Percentiles rank a stretch among this genome's conserved stretches.
These are phyloP conservation scores for Noccaea bulbosa DNA, from an alignment of 345 rosid species.

Conservation along the genomic window DNA sequence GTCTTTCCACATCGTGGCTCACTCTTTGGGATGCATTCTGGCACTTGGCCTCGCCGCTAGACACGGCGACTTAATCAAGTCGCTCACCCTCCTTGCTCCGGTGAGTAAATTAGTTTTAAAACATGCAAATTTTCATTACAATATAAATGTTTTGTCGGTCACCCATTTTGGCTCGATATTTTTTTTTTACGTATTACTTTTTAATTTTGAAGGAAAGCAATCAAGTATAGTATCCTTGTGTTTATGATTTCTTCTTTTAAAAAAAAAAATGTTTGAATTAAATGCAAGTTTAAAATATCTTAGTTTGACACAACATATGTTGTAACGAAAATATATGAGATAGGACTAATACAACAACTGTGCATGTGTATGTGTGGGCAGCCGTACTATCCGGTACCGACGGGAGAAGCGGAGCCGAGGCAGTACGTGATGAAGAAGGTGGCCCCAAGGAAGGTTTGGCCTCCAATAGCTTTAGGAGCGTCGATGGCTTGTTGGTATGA, in stretches of 20 bases:
- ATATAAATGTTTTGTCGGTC: too few relatives aligned
- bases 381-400: slow-evolving; percentile 86
- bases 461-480: slow-evolving; percentile 78
- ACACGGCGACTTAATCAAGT: slow-evolving; percentile 69
- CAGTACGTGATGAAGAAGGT: slow-evolving; percentile 82
- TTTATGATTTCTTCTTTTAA: too few relatives aligned
- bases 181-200: too few relatives aligned
- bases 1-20: slow-evolving; percentile 95
- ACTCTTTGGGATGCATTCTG: slow-evolving; percentile 95
- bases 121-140: too few relatives aligned
- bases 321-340: neutral
- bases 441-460: slow-evolving; percentile 92
- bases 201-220: too few relatives aligned
- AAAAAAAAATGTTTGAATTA: too few relatives aligned
- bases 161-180: too few relatives aligned
- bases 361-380: slow-evolving; percentile 39
- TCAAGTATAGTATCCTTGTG: too few relatives aligned
- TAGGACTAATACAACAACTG: slow-evolving; percentile 24
- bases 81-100: slow-evolving; percentile 90
- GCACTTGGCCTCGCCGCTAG: slow-evolving; percentile 85
- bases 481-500: slow-evolving; percentile 96
- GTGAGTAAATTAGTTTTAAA: slow-evolving; percentile 45
- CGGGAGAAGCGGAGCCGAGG: slow-evolving; percentile 60
- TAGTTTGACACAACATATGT: neutral
- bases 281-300: neutral